phyloP scores from a whole-genome alignment of 495 filamentous ascomycete species.

The Trichoderma reesei region DNA sequence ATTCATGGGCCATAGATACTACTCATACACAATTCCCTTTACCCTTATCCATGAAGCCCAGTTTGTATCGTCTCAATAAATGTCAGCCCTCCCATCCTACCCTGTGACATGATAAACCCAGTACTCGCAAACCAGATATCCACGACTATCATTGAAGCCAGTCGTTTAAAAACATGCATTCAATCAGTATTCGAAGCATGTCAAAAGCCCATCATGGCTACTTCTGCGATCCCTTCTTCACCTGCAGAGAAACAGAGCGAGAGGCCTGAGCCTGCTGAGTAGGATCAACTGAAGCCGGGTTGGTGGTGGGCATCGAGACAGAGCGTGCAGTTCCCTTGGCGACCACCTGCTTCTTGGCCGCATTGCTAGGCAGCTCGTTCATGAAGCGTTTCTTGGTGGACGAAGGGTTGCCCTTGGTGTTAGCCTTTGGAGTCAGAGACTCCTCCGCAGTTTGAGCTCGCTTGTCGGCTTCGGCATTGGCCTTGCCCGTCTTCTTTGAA shows the following conservation, averaged over 20 bases:
- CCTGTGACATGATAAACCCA: background rate
- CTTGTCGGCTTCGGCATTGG: background rate
- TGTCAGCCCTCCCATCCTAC: background rate
- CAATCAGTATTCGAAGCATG: background rate
- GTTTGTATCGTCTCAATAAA: background rate
- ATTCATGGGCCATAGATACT: background rate
- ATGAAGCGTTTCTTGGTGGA: background rate
- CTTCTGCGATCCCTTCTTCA: background rate
- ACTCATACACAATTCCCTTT: background rate
- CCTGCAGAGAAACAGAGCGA: background rate
- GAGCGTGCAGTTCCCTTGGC: background rate
- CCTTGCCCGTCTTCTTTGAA: background rate
- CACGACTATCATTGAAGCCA: background rate
- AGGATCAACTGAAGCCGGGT: background rate
- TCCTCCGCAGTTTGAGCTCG: background rate
- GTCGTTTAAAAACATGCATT: background rate
- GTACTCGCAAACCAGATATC: background rate
- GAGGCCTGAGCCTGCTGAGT: background rate
- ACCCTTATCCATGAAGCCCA: too few relatives aligned
- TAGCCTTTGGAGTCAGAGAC: too few relatives aligned
- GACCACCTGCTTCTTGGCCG: background rate
- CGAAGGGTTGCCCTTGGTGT: background rate
- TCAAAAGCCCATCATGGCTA: background rate
- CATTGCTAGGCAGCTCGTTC: background rate
- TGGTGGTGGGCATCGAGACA: background rate